Evolutionary conservation across 345 rosid species (phyloP).

Genomic region (Corymbia maculata): DNA sequence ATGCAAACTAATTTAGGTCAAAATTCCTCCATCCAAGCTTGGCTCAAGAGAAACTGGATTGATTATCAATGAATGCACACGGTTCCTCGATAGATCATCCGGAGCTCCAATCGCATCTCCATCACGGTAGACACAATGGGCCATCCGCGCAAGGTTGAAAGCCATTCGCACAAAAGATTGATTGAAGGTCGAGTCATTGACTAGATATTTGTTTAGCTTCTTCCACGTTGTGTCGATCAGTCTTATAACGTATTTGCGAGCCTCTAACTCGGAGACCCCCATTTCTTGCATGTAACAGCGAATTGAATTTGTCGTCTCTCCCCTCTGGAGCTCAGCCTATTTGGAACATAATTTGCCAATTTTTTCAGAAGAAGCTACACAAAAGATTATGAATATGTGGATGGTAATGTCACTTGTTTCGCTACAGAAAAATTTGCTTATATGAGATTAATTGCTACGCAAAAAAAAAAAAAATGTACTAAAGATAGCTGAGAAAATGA

Average conservation of each 20-base stretch:
- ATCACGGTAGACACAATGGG: neutral
- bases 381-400: neutral
- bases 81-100: neutral
- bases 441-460: neutral
- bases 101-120: neutral
- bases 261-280: constrained; percentile 9
- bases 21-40: neutral
- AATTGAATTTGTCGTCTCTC: constrained; percentile 10
- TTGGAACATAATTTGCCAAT: no score
- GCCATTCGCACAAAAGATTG: neutral
- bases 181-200: no score
- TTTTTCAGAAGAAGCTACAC: no score
- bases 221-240: no score
- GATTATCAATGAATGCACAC: neutral
- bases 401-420: no score
- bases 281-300: constrained; percentile 20
- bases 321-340: constrained; percentile 11
- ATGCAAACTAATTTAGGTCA: neutral
- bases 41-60: neutral
- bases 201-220: no score
- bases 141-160: neutral
- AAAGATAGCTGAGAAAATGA: no score
- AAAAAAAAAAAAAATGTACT: neutral
- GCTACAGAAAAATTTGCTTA: neutral
- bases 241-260: constrained; percentile 5